These are phyloP conservation scores for Cutaneotrichosporon sp. DNA, from an alignment of 1,284 basidiomycete species.

Conservation along the genomic window DNA sequence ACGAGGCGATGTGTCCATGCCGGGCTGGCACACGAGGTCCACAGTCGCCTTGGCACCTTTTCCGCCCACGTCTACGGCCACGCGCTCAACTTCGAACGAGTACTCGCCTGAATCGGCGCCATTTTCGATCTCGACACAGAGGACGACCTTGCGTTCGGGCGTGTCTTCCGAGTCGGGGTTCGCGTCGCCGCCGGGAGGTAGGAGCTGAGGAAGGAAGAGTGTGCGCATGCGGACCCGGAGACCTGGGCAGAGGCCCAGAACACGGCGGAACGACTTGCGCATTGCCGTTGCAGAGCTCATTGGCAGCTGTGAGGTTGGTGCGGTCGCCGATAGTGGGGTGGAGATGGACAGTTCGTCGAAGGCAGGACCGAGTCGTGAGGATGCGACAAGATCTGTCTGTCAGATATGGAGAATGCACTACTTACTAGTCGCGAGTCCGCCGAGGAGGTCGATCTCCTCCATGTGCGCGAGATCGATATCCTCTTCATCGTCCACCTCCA, in stretches of 20 bases:
- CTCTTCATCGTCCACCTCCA: constrained; percentile 24
- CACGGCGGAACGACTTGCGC: constrained; percentile 77
- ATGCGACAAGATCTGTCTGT: constrained; percentile 27
- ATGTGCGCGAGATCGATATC: constrained; percentile 50
- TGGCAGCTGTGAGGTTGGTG: neutral
- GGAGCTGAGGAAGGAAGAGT: constrained; percentile 73
- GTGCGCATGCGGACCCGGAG: constrained; percentile 83
- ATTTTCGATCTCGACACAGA: constrained; percentile 75
- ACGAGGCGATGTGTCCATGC: constrained; percentile 28
- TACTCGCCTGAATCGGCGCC: constrained; percentile 49
- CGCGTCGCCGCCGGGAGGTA: constrained; percentile 50
- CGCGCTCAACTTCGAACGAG: constrained; percentile 66
- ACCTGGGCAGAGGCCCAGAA: constrained; percentile 67
- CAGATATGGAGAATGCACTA: neutral
- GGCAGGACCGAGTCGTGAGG: constrained; percentile 32
- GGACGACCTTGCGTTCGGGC: constrained; percentile 73
- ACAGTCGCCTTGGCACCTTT: constrained; percentile 63
- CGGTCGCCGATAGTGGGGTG: neutral
- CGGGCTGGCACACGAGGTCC: constrained; percentile 45
- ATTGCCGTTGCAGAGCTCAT: constrained; percentile 54
- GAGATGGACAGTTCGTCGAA: constrained; percentile 26
- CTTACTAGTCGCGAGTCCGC: constrained; percentile 53
- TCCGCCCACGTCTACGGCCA: constrained; percentile 67
- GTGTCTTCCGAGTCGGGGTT: constrained; percentile 57
- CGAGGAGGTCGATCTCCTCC: constrained; percentile 73